Percentiles rank a stretch among this genome's conserved stretches.
Conservation (phyloP, 345 rosid species). For the Pistacia integerrima region DNA sequence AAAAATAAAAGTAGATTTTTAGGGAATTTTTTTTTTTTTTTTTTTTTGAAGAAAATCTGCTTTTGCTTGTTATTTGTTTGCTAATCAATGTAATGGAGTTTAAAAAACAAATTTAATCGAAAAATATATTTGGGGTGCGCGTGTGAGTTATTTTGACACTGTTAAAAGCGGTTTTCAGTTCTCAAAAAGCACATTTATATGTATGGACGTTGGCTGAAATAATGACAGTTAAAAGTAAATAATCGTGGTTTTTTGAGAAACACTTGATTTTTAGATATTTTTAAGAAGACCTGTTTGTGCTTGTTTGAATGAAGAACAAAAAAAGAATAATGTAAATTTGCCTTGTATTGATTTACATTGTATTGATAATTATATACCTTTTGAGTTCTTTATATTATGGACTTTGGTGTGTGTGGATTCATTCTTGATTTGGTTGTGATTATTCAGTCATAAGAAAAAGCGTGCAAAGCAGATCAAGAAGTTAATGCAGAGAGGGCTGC, state of each 20-base stretch:
- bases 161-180: too few species aligned
- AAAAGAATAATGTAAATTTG: background rate
- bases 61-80: background rate
- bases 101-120: too few species aligned
- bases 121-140: too few species aligned
- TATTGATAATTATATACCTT: background rate
- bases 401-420: background rate
- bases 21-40: background rate
- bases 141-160: too few species aligned
- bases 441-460: slow-evolving; percentile 83
- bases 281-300: too few species aligned
- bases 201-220: too few species aligned
- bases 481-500: slow-evolving; percentile 76
- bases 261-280: too few species aligned
- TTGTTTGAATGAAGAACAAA: background rate
- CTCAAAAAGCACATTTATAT: too few species aligned
- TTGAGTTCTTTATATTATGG: background rate
- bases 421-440: slow-evolving; percentile 20
- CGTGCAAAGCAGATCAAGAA: slow-evolving; percentile 87
- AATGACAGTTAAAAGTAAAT: too few species aligned
- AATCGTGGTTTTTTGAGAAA: too few species aligned
- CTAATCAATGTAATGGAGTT: background rate
- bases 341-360: background rate
- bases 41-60: background rate
- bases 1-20: too few species aligned